Evolutionary conservation across 257 asterid species (phyloP).

Genomic region (Solanum microdontum): DNA sequence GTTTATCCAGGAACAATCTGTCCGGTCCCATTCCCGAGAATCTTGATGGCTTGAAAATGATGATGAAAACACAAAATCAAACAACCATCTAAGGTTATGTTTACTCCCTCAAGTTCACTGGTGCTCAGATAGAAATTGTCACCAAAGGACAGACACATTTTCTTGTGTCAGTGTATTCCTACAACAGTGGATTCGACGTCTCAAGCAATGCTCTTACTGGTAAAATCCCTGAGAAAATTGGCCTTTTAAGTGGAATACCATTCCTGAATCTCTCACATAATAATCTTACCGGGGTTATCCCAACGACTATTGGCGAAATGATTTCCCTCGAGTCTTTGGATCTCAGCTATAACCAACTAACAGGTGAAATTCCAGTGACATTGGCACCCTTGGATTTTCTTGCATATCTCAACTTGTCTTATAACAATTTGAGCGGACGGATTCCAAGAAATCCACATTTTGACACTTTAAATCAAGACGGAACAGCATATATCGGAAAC

Average conservation of each 20-base stretch:
- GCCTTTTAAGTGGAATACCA: background rate
- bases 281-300: background rate
- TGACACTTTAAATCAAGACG: background rate
- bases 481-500: background rate
- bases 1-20: background rate
- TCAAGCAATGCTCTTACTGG: background rate
- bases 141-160: background rate
- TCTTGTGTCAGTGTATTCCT: background rate
- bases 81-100: background rate
- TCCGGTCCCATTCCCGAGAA: conserved; percentile 2
- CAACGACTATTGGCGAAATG: background rate
- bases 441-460: background rate
- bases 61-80: background rate
- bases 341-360: background rate
- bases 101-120: background rate
- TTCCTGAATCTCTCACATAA: background rate
- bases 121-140: background rate
- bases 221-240: background rate
- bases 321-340: conserved; percentile 3
- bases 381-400: background rate
- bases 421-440: conserved; percentile 6
- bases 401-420: background rate
- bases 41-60: background rate
- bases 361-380: conserved; percentile 4
- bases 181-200: background rate